These are phyloP conservation scores for Cercospora sp. DNA, from an alignment of 2,329 filamentous ascomycete genomes.

Conservation along the genomic window DNA sequence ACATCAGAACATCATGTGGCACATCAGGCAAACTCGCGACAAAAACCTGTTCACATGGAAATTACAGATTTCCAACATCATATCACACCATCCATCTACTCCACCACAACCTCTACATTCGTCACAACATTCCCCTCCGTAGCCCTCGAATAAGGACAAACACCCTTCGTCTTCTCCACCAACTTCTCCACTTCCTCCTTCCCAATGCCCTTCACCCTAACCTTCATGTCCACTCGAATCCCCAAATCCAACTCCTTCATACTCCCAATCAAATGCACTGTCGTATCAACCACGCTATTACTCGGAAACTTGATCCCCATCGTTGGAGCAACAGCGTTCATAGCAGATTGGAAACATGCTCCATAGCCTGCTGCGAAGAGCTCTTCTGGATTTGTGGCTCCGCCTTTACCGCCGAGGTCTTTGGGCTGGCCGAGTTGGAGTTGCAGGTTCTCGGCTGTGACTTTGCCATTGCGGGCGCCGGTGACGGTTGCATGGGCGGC, in stretches of 20 bases:
- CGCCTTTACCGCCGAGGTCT: slow-evolving; percentile 23
- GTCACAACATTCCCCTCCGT: slow-evolving; percentile 40
- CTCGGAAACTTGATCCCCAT: slow-evolving; percentile 48
- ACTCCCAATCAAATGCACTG: slow-evolving; percentile 48
- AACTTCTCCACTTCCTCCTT: slow-evolving; percentile 41
- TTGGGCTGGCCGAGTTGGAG: slow-evolving; percentile 24
- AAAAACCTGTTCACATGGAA: no score
- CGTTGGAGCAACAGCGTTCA: slow-evolving; percentile 46
- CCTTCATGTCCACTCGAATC: slow-evolving; percentile 47
- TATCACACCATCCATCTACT: no score
- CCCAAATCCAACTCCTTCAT: slow-evolving; percentile 50
- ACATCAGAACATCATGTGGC: no score
- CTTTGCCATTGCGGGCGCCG: slow-evolving; percentile 25
- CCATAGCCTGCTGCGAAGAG: slow-evolving; percentile 51
- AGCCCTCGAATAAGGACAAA: slow-evolving; percentile 40
- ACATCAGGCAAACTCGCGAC: no score
- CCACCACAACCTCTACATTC: slow-evolving; percentile 21
- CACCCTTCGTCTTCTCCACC: slow-evolving; percentile 39
- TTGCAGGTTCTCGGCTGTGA: slow-evolving; percentile 19
- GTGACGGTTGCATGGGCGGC: slow-evolving; percentile 21
- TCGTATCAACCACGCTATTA: slow-evolving; percentile 45
- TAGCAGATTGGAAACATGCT: slow-evolving; percentile 51
- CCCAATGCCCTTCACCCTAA: slow-evolving; percentile 39
- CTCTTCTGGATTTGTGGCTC: slow-evolving; percentile 49
- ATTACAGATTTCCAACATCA: no score